Evolutionary conservation across 108 stramenopile genomes (phyloP).

Genomic region (Nannochloropsis gaditana): DNA sequence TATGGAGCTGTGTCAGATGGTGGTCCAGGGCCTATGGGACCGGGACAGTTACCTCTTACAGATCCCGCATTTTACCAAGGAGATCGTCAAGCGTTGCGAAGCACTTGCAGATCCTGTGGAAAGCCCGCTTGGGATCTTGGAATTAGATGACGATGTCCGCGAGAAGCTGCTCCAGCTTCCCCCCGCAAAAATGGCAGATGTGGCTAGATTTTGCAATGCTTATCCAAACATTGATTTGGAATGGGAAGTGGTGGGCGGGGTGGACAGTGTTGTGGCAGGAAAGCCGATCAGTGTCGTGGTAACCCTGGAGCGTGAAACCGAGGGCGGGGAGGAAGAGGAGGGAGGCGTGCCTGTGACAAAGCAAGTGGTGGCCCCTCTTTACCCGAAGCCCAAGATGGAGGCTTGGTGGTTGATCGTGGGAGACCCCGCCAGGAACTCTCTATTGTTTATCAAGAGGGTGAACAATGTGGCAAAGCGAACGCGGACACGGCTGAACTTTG

Average conservation of each 20-base stretch:
- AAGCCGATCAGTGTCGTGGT: slow-evolving; percentile 78
- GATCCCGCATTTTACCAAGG: slow-evolving; percentile 93
- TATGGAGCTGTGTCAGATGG: slow-evolving; percentile 97
- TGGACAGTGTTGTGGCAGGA: slow-evolving; percentile 62
- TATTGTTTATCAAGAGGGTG: slow-evolving; percentile 86
- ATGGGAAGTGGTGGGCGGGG: slow-evolving; percentile 73
- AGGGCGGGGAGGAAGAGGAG: slow-evolving; percentile 62
- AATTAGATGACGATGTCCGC: slow-evolving; percentile 85
- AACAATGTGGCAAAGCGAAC: slow-evolving; percentile 50
- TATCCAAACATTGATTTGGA: slow-evolving; percentile 89
- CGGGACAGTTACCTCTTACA: slow-evolving; percentile 75
- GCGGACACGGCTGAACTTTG: slow-evolving; percentile 68
- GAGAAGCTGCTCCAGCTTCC: slow-evolving; percentile 77
- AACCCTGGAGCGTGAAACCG: slow-evolving; percentile 71
- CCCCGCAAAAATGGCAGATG: slow-evolving; percentile 82
- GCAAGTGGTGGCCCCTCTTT: slow-evolving; percentile 74
- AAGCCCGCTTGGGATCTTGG: slow-evolving; percentile 74
- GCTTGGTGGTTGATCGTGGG: slow-evolving; percentile 95
- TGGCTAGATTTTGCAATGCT: slow-evolving; percentile 94
- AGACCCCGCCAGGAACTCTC: slow-evolving; percentile 72
- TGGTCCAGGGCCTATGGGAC: slow-evolving; percentile 94
- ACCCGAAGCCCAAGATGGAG: slow-evolving; percentile 83
- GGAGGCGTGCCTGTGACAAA: slow-evolving; percentile 56
- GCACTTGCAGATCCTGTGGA: slow-evolving; percentile 38
- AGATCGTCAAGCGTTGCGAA: slow-evolving; percentile 54